phyloP scores from a whole-genome alignment of 345 rosid genomes.

The Eucalyptus sp. region DNA sequence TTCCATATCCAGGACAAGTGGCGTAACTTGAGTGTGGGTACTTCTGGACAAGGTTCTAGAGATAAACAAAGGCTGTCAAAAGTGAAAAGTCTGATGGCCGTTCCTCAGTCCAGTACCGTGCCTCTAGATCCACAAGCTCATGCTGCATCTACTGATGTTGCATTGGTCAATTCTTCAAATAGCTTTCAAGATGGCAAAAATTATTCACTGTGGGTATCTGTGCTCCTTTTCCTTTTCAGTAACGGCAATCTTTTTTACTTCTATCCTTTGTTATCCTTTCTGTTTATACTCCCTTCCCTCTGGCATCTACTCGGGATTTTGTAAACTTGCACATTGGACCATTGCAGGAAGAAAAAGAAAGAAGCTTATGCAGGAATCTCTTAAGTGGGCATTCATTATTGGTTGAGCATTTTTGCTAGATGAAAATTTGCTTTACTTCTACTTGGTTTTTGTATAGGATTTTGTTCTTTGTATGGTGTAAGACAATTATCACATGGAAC shows the following conservation, averaged over 20 bases:
- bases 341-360: neutral
- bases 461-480: neutral
- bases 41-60: conserved; percentile 36
- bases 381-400: neutral
- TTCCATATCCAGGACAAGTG: conserved; percentile 55
- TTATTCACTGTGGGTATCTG: conserved; percentile 9
- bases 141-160: conserved; percentile 16
- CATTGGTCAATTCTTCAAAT: conserved; percentile 8
- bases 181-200: conserved; percentile 19
- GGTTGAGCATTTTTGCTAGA: neutral
- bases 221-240: neutral
- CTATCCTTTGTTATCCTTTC: neutral
- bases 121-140: conserved; percentile 18
- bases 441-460: neutral
- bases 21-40: conserved; percentile 54
- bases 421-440: neutral
- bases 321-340: neutral
- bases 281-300: neutral
- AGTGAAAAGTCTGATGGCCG: conserved; percentile 6
- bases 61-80: conserved; percentile 41
- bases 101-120: conserved; percentile 4
- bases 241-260: neutral
- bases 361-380: neutral
- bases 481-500: neutral
- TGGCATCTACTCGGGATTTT: neutral